A percentile compares a stretch with the other conserved stretches of the same genome.
phyloP scores from a whole-genome alignment of 225 moss, liverwort and hornwort genomes.

The Rhytidiadelphus loreus region DNA sequence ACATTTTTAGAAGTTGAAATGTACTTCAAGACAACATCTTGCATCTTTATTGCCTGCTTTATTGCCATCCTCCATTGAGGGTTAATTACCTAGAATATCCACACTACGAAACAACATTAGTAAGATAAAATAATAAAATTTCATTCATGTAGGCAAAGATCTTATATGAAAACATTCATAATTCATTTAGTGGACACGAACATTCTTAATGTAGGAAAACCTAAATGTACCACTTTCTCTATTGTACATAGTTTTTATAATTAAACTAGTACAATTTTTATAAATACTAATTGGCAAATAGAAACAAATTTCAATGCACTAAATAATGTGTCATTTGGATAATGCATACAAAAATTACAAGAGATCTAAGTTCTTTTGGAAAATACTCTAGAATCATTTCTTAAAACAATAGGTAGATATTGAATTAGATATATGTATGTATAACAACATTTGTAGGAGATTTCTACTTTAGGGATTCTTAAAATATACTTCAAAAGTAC shows the following conservation, averaged over 20 bases:
- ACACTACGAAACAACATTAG: not conserved
- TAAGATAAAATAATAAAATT: not conserved
- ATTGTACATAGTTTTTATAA: not conserved
- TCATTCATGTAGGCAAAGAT: not conserved
- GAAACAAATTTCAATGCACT: not conserved
- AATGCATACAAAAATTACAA: not conserved
- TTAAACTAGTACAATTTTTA: too few species aligned
- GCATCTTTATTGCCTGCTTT: not conserved
- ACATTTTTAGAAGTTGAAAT: not conserved
- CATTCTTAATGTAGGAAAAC: not conserved
- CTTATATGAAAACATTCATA: not conserved
- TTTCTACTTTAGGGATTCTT: accelerated
- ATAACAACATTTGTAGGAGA: not conserved
- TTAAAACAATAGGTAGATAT: not conserved
- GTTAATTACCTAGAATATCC: too few species aligned
- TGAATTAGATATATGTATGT: not conserved
- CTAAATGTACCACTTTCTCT: not conserved
- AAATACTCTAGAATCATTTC: not conserved
- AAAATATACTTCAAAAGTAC: not conserved
- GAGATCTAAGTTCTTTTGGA: not conserved
- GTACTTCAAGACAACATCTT: not conserved
- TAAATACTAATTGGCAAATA: not conserved
- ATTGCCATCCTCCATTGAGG: accelerated
- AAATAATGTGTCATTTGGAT: not conserved
- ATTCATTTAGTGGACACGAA: accelerated